phyloP scores from a whole-genome alignment of 805 yeast genomes.

The Wickerhamiella cacticola region DNA sequence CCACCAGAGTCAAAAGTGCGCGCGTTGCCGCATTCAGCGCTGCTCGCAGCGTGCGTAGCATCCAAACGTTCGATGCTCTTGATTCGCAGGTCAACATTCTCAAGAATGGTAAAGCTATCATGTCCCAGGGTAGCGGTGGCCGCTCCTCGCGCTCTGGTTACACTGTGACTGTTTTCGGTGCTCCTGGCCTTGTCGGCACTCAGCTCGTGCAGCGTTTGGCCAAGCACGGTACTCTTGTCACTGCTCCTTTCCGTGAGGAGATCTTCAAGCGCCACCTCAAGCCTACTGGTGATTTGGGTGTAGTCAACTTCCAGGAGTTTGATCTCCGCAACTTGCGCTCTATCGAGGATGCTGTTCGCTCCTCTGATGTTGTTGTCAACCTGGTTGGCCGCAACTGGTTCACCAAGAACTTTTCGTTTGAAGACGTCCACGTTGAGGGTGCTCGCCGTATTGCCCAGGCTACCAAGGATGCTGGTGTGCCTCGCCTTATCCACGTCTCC shows the following conservation, averaged over 20 bases:
- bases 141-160: conserved; percentile 73
- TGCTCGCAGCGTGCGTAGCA: conserved; percentile 17
- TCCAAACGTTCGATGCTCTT: conserved; percentile 31
- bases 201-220: conserved; percentile 61
- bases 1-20: background rate
- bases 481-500: conserved; percentile 68
- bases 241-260: conserved; percentile 74
- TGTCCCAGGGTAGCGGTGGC: conserved; percentile 68
- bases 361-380: conserved; percentile 74
- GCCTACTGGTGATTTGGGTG: conserved; percentile 79
- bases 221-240: conserved; percentile 64
- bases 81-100: conserved; percentile 52
- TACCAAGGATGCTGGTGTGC: conserved; percentile 53
- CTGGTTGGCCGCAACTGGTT: conserved; percentile 62
- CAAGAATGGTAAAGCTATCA: conserved; percentile 58
- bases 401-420: conserved; percentile 72
- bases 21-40: background rate
- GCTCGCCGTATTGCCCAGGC: conserved; percentile 68
- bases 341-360: conserved; percentile 63
- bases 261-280: conserved; percentile 65
- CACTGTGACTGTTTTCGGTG: conserved; percentile 82
- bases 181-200: conserved; percentile 67
- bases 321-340: conserved; percentile 68
- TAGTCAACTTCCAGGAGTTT: conserved; percentile 69
- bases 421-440: conserved; percentile 71